These are phyloP conservation scores for Flueggea neowawraea DNA, from an alignment of 441 rosid species.

Conservation along the genomic window DNA sequence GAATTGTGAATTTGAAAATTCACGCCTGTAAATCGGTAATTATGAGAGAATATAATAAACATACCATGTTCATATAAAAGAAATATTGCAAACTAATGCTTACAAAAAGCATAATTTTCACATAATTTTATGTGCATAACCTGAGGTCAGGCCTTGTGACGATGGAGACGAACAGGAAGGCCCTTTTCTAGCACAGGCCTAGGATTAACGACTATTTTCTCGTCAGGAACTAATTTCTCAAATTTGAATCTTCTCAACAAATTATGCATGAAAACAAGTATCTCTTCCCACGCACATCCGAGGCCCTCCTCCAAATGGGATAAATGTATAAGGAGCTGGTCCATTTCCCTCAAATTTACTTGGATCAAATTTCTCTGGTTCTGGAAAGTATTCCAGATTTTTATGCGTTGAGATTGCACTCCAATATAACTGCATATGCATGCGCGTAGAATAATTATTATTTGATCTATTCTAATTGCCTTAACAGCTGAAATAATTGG, in stretches of 20 bases:
- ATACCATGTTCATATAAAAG: too few relatives aligned
- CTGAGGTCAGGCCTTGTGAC: not conserved
- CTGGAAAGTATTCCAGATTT: not conserved
- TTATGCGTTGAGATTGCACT: not conserved
- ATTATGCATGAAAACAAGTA: slow-evolving; percentile 5
- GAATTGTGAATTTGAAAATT: too few relatives aligned
- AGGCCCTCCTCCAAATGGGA: slow-evolving; percentile 4
- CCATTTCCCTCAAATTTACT: not conserved
- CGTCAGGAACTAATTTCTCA: not conserved
- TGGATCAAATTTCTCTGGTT: slow-evolving; percentile 3
- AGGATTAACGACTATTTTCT: slow-evolving; percentile 1
- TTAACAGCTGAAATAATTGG: not conserved
- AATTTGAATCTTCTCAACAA: slow-evolving; percentile 2
- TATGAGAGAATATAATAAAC: too few relatives aligned
- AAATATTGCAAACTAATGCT: too few relatives aligned
- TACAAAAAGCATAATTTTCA: too few relatives aligned
- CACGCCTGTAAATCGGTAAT: too few relatives aligned
- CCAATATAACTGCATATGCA: slow-evolving; percentile 1
- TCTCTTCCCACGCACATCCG: slow-evolving; percentile 2
- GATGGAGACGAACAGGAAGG: slow-evolving; percentile 1
- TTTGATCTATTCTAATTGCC: not conserved
- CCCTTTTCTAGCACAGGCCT: not conserved
- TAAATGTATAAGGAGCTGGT: slow-evolving; percentile 4
- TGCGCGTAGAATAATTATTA: not conserved
- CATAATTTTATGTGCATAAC: too few relatives aligned